phyloP scores from a whole-genome alignment of 305 asterid genomes.

The Salvia sclarea region DNA sequence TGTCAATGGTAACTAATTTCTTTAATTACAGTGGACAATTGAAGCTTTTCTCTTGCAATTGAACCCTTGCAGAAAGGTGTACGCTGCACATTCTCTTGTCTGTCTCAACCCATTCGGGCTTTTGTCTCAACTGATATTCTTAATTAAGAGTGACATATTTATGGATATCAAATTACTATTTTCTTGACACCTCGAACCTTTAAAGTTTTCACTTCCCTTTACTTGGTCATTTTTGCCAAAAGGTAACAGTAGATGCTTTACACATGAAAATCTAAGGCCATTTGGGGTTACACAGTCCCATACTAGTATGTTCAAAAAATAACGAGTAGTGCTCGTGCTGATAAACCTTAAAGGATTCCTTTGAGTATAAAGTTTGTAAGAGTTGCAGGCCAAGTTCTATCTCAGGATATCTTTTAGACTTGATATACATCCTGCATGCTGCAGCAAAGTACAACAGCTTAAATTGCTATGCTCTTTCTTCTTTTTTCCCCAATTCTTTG shows the following conservation, averaged over 20 bases:
- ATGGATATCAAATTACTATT: neutral
- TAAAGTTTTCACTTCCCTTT: neutral
- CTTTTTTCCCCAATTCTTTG: neutral
- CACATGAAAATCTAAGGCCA: slow-evolving; percentile 1
- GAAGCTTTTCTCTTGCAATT: neutral
- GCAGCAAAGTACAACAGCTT: neutral
- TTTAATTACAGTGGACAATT: no score
- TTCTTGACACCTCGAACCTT: neutral
- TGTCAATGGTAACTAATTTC: slow-evolving; percentile 61
- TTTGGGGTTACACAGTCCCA: slow-evolving; percentile 2
- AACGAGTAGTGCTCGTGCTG: neutral
- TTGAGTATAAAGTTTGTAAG: neutral
- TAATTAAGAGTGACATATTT: slow-evolving; percentile 9
- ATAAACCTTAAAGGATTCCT: neutral
- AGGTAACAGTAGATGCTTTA: neutral
- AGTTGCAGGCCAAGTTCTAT: neutral
- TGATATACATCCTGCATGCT: neutral
- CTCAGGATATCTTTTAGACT: neutral
- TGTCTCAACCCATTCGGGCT: neutral
- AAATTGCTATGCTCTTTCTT: neutral
- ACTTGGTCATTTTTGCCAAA: slow-evolving; percentile 2
- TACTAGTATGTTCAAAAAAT: neutral
- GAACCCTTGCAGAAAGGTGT: slow-evolving; percentile 7
- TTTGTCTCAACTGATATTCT: neutral
- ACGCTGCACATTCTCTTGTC: slow-evolving; percentile 9